Evolutionary conservation across 768 basidiomycete genomes (phyloP).

Genomic region (Leccinum disarticulatum): DNA sequence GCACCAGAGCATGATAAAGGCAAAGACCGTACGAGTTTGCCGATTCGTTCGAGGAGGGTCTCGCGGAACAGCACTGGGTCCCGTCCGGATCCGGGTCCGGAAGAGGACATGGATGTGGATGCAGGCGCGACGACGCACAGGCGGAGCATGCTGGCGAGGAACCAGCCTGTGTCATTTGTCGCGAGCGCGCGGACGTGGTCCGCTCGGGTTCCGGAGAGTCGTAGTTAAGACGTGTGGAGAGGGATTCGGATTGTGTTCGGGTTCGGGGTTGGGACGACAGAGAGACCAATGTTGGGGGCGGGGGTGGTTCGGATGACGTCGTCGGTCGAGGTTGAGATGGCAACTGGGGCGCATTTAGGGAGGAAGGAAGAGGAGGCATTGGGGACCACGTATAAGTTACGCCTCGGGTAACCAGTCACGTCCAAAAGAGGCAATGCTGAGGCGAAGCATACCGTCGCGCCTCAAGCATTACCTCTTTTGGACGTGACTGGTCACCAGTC

Average conservation of each 20-base stretch:
- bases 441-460: too few species aligned
- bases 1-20: neutral
- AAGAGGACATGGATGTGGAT: neutral
- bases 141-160: slow-evolving; percentile 27
- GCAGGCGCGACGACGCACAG: slow-evolving; percentile 17
- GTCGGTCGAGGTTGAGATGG: neutral
- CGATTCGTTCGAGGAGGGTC: slow-evolving; percentile 24
- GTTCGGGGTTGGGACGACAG: neutral
- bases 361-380: neutral
- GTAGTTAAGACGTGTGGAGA: slow-evolving; percentile 8
- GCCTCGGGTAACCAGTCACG: too few species aligned
- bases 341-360: neutral
- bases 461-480: too few species aligned
- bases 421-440: too few species aligned
- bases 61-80: neutral
- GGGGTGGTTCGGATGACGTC: neutral
- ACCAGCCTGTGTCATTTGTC: slow-evolving; percentile 29
- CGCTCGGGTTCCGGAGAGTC: slow-evolving; percentile 7
- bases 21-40: slow-evolving; percentile 21
- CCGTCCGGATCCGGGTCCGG: neutral
- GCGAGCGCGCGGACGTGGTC: slow-evolving; percentile 21
- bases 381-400: too few species aligned
- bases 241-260: neutral
- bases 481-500: too few species aligned
- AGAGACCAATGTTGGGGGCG: neutral